These are phyloP conservation scores for Leishmania tarentolae DNA, from an alignment of 208 protist species.

Conservation along the genomic window DNA sequence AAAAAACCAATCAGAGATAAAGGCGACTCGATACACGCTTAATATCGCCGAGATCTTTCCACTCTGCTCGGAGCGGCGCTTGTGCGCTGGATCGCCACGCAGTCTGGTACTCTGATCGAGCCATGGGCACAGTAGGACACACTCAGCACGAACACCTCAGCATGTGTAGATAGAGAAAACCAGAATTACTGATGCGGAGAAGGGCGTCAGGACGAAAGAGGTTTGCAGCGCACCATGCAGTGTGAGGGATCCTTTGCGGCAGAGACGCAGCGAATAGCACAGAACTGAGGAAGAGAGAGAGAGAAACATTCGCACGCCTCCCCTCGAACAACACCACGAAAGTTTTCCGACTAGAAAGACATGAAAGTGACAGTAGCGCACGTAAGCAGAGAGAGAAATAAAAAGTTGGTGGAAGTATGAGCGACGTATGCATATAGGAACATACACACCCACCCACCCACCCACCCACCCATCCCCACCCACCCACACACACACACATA, in stretches of 20 bases:
- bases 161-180: background rate
- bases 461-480: too few species aligned
- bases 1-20: background rate
- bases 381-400: background rate
- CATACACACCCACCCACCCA: too few species aligned
- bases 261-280: background rate
- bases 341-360: too few species aligned
- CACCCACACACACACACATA: background rate
- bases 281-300: background rate
- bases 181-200: background rate
- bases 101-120: background rate
- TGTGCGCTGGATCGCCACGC: background rate
- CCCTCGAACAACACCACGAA: too few species aligned
- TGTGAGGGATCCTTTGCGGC: too few species aligned
- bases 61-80: background rate
- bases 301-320: too few species aligned
- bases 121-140: background rate
- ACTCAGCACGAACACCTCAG: background rate
- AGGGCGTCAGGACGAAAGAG: too few species aligned
- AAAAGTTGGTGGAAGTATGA: background rate
- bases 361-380: too few species aligned
- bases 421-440: background rate
- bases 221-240: too few species aligned
- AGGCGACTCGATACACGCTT: background rate
- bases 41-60: background rate